Conservation (phyloP, 805 yeast genomes). For the Hanseniaspora occidentalis region DNA sequence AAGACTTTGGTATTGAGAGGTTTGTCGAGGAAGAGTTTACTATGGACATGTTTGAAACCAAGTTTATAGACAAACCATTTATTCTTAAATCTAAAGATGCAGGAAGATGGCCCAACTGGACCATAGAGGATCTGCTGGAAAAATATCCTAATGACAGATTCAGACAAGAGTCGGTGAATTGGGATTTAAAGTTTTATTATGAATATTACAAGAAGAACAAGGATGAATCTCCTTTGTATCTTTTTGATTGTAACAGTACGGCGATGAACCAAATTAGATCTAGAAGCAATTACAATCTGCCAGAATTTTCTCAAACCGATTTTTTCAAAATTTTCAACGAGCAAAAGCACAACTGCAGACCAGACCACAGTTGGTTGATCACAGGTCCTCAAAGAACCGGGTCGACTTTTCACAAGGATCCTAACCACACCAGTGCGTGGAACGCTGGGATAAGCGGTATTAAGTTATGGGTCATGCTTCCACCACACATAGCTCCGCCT, state of each 20-base stretch:
- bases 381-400: constrained; percentile 76
- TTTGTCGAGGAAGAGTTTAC: constrained; percentile 33
- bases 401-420: constrained; percentile 87
- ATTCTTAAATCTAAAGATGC: constrained; percentile 25
- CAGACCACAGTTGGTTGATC: constrained; percentile 89
- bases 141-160: constrained; percentile 52
- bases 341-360: constrained; percentile 39
- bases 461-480: constrained; percentile 83
- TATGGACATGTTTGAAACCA: constrained; percentile 31
- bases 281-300: constrained; percentile 37
- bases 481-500: constrained; percentile 66
- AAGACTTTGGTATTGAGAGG: constrained; percentile 35
- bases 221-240: constrained; percentile 78
- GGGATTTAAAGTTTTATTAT: constrained; percentile 54
- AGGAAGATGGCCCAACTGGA: constrained; percentile 13
- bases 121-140: constrained; percentile 52
- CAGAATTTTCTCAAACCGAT: constrained; percentile 45
- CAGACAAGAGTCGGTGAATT: constrained; percentile 75
- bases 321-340: constrained; percentile 41
- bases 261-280: constrained; percentile 44
- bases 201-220: constrained; percentile 46
- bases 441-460: constrained; percentile 63
- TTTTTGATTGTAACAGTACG: constrained; percentile 69
- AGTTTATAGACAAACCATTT: constrained; percentile 50
- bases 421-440: constrained; percentile 87